Conservation (phyloP, 139 green algal genomes). For the Haematococcus sp. region DNA sequence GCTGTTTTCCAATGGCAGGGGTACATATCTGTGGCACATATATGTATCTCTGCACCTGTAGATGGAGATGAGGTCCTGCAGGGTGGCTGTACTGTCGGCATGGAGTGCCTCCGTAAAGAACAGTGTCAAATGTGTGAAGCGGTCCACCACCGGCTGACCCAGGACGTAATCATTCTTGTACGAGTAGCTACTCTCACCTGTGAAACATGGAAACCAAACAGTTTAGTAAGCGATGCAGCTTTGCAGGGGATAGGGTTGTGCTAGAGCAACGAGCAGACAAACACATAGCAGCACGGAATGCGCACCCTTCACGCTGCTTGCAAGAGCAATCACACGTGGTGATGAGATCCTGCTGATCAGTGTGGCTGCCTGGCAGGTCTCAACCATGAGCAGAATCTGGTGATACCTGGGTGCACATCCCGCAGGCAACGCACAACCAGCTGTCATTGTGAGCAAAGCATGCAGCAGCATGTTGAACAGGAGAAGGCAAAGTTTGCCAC, state of each 20-base stretch:
- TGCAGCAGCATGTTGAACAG: background rate
- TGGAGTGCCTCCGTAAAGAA: slow-evolving; percentile 25
- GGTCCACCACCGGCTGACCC: slow-evolving; percentile 32
- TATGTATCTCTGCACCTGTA: slow-evolving; percentile 21
- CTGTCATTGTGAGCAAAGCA: background rate
- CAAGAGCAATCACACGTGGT: slow-evolving; percentile 20
- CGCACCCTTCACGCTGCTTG: slow-evolving; percentile 40
- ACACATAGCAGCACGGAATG: background rate
- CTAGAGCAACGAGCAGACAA: background rate
- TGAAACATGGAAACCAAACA: background rate
- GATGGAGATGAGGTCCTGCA: slow-evolving; percentile 25
- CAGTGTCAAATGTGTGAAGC: slow-evolving; percentile 40
- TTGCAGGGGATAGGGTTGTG: background rate
- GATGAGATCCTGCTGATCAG: slow-evolving; percentile 59
- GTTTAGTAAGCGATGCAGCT: background rate
- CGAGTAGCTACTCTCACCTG: slow-evolving; percentile 33
- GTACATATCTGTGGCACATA: background rate
- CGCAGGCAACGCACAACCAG: too few relatives aligned
- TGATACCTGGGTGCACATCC: slow-evolving; percentile 82
- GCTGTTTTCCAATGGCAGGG: background rate
- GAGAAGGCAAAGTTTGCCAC: too few relatives aligned
- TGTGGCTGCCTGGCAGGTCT: slow-evolving; percentile 90
- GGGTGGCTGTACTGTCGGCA: slow-evolving; percentile 19
- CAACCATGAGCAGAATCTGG: slow-evolving; percentile 86
- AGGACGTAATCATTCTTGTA: slow-evolving; percentile 29